phyloP scores from a whole-genome alignment of 2,329 filamentous ascomycete species.

The Talaromyces sp. region DNA sequence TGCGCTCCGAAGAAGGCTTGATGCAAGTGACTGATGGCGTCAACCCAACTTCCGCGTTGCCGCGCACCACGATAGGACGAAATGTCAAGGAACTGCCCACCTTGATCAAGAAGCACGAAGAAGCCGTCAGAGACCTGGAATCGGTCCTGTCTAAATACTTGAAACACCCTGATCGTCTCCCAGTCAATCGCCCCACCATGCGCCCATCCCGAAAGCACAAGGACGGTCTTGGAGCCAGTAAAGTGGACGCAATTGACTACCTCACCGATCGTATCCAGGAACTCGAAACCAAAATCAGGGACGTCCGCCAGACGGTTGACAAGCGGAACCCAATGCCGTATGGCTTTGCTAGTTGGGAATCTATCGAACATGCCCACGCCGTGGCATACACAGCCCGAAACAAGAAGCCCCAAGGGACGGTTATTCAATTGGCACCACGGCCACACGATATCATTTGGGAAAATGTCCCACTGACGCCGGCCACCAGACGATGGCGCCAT shows the following conservation, averaged over 20 bases:
- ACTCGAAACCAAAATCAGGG: constrained; percentile 77
- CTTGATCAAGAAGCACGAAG: constrained; percentile 77
- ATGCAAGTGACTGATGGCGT: constrained; percentile 75
- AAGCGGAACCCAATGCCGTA: constrained; percentile 83
- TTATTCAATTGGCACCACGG: constrained; percentile 71
- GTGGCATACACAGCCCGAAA: constrained; percentile 77
- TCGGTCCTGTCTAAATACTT: constrained; percentile 81
- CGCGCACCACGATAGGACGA: constrained; percentile 75
- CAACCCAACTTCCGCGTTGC: constrained; percentile 71
- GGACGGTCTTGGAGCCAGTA: constrained; percentile 60
- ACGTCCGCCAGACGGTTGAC: constrained; percentile 75
- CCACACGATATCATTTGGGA: constrained; percentile 96
- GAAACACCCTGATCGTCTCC: constrained; percentile 76
- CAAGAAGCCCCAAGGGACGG: constrained; percentile 74
- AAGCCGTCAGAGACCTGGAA: constrained; percentile 76
- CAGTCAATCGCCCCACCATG: constrained; percentile 70
- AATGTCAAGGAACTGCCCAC: constrained; percentile 88
- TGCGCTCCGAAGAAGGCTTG: constrained; percentile 79
- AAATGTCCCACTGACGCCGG: constrained; percentile 70
- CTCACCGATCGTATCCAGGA: constrained; percentile 76
- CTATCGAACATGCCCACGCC: constrained; percentile 78
- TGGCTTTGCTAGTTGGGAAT: constrained; percentile 90
- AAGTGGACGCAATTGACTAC: constrained; percentile 92
- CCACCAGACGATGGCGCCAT: constrained; percentile 64
- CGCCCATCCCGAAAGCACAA: constrained; percentile 75